A percentile compares a stretch with the other conserved stretches of the same genome.
Conservation (phyloP, 2,329 filamentous ascomycete genomes). For the Colletotrichum ledebouriae region DNA sequence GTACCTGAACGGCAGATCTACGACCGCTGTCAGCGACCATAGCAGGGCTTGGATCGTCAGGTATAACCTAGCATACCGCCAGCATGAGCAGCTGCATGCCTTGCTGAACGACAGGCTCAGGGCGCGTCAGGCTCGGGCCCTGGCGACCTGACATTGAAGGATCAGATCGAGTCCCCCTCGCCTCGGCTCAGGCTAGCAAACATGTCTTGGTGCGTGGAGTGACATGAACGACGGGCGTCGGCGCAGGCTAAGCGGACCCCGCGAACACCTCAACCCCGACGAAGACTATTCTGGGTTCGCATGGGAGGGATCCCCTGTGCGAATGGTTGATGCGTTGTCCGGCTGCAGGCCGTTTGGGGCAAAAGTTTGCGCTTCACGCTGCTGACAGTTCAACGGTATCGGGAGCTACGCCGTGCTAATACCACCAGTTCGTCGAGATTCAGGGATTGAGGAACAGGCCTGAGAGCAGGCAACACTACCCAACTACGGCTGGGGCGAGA, state of each 20-base stretch:
- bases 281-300: neutral
- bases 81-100: constrained; percentile 5
- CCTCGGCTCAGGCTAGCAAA: no score
- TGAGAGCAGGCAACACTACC: constrained; percentile 3
- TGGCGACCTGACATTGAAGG: neutral
- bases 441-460: neutral
- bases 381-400: constrained; percentile 2
- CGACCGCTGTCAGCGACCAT: constrained; percentile 9
- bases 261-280: constrained; percentile 24
- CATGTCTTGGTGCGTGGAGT: constrained; percentile 9
- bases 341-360: constrained; percentile 48
- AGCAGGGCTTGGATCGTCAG: neutral
- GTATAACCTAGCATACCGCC: constrained; percentile 8
- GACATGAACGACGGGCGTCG: constrained; percentile 18
- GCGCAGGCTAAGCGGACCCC: constrained; percentile 14
- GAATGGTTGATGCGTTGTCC: constrained; percentile 48
- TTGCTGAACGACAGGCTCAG: constrained; percentile 3
- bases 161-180: no score
- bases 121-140: constrained; percentile 11
- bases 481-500: constrained; percentile 14
- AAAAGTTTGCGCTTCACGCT: constrained; percentile 48
- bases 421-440: neutral
- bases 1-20: constrained; percentile 16
- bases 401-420: neutral
- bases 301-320: constrained; percentile 26